Evolutionary conservation across 23 red algal species (phyloP), one percentile per base, ranked within the genome.

Genomic region (Gracilaria domingensis): DNA sequence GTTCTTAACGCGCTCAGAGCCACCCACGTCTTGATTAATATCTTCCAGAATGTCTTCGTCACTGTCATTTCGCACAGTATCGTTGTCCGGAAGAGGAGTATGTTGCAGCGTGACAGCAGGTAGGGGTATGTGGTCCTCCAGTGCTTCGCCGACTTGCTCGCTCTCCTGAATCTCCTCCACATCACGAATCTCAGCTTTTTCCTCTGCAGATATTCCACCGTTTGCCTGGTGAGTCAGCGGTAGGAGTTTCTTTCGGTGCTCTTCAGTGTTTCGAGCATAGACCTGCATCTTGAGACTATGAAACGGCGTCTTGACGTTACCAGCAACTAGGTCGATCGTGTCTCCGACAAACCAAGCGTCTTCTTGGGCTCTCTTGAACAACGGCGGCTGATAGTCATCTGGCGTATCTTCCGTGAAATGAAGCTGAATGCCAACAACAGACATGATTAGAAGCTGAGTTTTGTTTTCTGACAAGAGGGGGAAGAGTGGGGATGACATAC

Each of bases 321-420:
- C 86, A 36, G 51, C 58, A 6, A 21, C 36, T 9, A 74, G 65
- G n/a, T 74, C 35, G 25, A 89, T 38, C 4, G 86, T 42, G 20
- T 59, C 35, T 37, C 61, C 75, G 6, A 42, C 72, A 73, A 89
- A 89, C 86, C 86, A 89, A 25, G 25, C 62, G n/a, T 89, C 49
- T 14, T 78, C 86, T 16, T 8, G 20, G 12, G n/a, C 42, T 38
- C 18, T 38, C n/a, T 25, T 44, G 86, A 89, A 92, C 76, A 82
- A 17, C 64, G 88, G 88, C 76, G 88, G 88, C 58, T 92, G 72
- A 39, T 92, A 92, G 24, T 67, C 60, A 35, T 50, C 60, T 2
- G 88, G 88, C 24, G 88, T 92, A 8, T 83, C 29, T 25, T 72
- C 65, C 12, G 75, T 83, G 79, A 81, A 92, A 1, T 72, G 35